Conservation (phyloP, 2,329 filamentous ascomycete species). For the Clonostachys solani region DNA sequence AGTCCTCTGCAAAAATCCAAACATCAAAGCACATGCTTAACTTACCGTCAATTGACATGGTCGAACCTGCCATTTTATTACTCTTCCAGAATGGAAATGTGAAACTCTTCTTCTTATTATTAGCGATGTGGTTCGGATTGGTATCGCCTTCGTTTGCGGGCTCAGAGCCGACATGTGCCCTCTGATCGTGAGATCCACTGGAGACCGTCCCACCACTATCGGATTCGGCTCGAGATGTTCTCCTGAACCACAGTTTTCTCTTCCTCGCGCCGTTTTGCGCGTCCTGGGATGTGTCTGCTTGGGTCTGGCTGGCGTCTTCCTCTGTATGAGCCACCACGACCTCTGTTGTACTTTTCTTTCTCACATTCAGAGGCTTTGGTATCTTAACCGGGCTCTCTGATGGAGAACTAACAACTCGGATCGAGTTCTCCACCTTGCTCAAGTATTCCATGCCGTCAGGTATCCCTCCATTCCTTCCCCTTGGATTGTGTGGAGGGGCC, state of each 20-base stretch:
- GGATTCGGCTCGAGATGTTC: conserved; percentile 31
- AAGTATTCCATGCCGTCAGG: conserved; percentile 37
- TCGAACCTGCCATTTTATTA: conserved; percentile 34
- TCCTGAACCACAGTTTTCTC: conserved; percentile 47
- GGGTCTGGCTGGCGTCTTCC: conserved; percentile 10
- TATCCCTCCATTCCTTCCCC: conserved; percentile 20
- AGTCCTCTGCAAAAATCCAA: background rate
- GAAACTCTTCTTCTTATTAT: conserved; percentile 46
- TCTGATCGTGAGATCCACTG: conserved; percentile 3
- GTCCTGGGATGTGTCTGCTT: conserved; percentile 7
- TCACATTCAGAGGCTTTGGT: conserved; percentile 33
- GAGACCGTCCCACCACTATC: conserved; percentile 2
- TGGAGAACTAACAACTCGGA: conserved; percentile 50
- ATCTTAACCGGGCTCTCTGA: conserved; percentile 24
- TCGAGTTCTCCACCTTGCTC: conserved; percentile 42
- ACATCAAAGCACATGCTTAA: background rate
- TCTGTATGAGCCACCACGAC: conserved; percentile 4
- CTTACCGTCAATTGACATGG: conserved; percentile 41
- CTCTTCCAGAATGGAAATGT: conserved; percentile 52
- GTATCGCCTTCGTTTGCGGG: conserved; percentile 1
- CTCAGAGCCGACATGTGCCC: background rate
- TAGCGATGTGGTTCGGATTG: background rate
- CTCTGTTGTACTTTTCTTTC: conserved; percentile 26
- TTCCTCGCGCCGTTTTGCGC: conserved; percentile 29
- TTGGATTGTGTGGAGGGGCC: conserved; percentile 32